Evolutionary conservation across 768 basidiomycete genomes (phyloP).

Genomic region (Mycena vitilis): DNA sequence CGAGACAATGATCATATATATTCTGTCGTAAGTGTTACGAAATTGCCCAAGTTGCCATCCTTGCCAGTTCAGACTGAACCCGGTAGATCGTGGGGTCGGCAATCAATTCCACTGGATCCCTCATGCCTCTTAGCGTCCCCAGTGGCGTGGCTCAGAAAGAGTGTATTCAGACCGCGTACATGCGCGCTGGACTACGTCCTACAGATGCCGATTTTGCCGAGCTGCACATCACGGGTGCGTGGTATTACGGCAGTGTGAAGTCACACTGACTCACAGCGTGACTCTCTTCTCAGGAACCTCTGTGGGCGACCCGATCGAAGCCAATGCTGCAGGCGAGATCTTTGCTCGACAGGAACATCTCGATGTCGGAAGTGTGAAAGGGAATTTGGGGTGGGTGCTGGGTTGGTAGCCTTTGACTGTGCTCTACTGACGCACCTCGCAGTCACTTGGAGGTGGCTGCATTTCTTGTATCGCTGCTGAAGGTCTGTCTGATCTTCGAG

Average conservation of each 20-base stretch:
- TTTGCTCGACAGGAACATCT: neutral
- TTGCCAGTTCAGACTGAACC: too few relatives aligned
- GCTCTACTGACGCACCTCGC: too few relatives aligned
- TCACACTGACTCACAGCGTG: too few relatives aligned
- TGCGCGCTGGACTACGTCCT: slow-evolving; percentile 36
- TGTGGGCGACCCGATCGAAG: slow-evolving; percentile 48
- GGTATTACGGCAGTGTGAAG: neutral
- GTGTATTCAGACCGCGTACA: slow-evolving; percentile 44
- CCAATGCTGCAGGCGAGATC: slow-evolving; percentile 3
- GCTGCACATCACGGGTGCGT: slow-evolving; percentile 50
- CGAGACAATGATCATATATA: slow-evolving; percentile 46
- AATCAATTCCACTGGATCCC: slow-evolving; percentile 44
- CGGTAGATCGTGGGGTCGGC: slow-evolving; percentile 44
- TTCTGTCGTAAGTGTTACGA: slow-evolving; percentile 37
- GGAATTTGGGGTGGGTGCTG: slow-evolving; percentile 26
- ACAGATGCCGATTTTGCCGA: slow-evolving; percentile 52
- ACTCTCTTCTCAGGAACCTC: slow-evolving; percentile 39
- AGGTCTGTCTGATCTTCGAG: slow-evolving; percentile 9
- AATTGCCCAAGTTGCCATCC: too few relatives aligned
- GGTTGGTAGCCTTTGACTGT: too few relatives aligned
- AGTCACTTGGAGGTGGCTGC: slow-evolving; percentile 16
- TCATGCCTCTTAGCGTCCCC: slow-evolving; percentile 43
- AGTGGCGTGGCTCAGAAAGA: slow-evolving; percentile 44
- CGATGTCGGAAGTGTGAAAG: slow-evolving; percentile 13
- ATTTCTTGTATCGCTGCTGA: slow-evolving; percentile 17